Percentiles rank a stretch among this genome's conserved stretches.
Evolutionary conservation across 139 green algal species (phyloP).

Genomic region (Micromonas pusilla): DNA sequence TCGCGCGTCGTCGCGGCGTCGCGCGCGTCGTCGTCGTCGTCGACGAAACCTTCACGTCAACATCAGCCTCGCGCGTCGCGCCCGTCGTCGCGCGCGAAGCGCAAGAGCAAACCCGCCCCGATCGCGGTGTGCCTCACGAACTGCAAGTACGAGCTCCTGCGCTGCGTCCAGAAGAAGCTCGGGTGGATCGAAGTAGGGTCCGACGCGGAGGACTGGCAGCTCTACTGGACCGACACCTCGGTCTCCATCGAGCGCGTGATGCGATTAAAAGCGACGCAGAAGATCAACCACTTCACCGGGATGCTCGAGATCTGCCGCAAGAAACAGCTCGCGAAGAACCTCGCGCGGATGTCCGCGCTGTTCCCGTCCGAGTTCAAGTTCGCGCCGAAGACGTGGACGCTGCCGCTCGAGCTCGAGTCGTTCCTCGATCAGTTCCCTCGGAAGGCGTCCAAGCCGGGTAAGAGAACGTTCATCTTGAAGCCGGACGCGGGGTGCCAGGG

Average conservation of each 20-base stretch:
- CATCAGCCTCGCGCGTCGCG: no score
- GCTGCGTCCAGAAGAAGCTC: conserved; percentile 49
- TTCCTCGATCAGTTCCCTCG: conserved; percentile 30
- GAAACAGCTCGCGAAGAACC: conserved; percentile 59
- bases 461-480: conserved; percentile 73
- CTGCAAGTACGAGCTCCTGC: no score
- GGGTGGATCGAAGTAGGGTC: conserved; percentile 64
- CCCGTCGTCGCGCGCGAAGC: no score
- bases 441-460: conserved; percentile 26
- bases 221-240: conserved; percentile 73
- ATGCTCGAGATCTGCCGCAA: conserved; percentile 81
- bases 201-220: conserved; percentile 47
- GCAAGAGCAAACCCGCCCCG: no score
- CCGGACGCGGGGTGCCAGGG: conserved; percentile 69
- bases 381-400: conserved; percentile 47
- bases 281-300: conserved; percentile 81
- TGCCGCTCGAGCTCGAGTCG: conserved; percentile 39
- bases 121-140: no score
- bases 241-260: conserved; percentile 60
- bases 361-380: conserved; percentile 30
- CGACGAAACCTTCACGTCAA: no score
- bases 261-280: conserved; percentile 51
- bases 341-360: conserved; percentile 46
- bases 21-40: no score
- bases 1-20: no score